These are phyloP conservation scores for Dichotomocladium elegans DNA, from an alignment of 371 early-diverging fungal genomes.

Conservation along the genomic window DNA sequence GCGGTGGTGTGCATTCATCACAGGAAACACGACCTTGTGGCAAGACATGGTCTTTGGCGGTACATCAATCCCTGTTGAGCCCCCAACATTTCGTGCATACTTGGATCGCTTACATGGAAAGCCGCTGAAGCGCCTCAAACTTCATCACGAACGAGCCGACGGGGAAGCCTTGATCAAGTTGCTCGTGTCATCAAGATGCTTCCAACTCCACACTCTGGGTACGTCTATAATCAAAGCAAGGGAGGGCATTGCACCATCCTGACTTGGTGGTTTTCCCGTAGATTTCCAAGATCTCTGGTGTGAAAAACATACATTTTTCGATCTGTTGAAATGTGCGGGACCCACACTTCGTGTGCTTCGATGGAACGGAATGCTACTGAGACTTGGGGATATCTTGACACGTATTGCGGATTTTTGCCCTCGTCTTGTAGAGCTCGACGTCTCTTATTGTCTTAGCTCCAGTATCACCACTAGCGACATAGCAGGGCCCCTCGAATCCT, in stretches of 20 bases:
- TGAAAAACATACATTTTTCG: constrained; percentile 15
- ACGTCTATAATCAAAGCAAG: neutral
- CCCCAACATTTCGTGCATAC: constrained; percentile 8
- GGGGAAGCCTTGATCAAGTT: constrained; percentile 16
- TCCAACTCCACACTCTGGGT: constrained; percentile 20
- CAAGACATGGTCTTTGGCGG: constrained; percentile 15
- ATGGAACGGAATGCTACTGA: constrained; percentile 21
- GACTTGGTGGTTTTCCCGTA: too few species aligned
- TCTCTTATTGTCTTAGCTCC: constrained; percentile 23
- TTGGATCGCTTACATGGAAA: constrained; percentile 15
- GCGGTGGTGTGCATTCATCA: constrained; percentile 16
- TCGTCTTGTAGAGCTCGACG: constrained; percentile 11
- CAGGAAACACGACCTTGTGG: constrained; percentile 15
- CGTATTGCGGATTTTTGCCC: constrained; percentile 12
- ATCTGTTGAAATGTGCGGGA: constrained; percentile 11
- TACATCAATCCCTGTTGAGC: neutral
- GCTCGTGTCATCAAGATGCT: neutral
- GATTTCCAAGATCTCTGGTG: too few species aligned
- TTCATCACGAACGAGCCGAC: constrained; percentile 12
- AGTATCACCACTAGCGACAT: too few species aligned
- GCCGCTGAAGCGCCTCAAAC: constrained; percentile 7
- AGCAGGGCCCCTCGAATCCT: constrained; percentile 8
- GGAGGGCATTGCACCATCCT: neutral
- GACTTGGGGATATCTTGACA: constrained; percentile 20
- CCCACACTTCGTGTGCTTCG: constrained; percentile 10